Evolutionary conservation across 306 rosid species (phyloP).

Genomic region (Benincasa hispida): DNA sequence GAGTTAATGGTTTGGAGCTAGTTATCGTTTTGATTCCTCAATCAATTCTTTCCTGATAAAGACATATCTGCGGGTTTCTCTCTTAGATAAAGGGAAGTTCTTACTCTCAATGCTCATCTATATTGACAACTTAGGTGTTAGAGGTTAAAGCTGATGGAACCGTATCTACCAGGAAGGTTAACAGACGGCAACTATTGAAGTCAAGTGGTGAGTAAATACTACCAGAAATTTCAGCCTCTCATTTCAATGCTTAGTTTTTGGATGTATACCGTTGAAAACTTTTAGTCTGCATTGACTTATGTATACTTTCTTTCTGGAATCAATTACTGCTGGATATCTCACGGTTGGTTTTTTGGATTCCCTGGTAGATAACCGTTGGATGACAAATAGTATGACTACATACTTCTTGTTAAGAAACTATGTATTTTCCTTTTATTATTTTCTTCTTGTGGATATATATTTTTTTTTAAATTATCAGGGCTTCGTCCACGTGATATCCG

Average conservation of each 20-base stretch:
- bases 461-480: constrained; percentile 39
- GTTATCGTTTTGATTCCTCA: neutral
- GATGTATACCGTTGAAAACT: neutral
- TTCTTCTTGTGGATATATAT: neutral
- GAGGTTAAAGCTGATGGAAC: constrained; percentile 74
- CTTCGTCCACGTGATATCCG: constrained; percentile 96
- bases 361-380: neutral
- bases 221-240: constrained; percentile 1
- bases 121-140: constrained; percentile 37
- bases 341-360: neutral
- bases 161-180: constrained; percentile 64
- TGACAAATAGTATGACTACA: neutral
- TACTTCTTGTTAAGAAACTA: neutral
- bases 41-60: neutral
- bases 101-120: neutral
- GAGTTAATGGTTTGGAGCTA: neutral
- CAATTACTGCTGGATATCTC: neutral
- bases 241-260: neutral
- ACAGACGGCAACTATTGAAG: constrained; percentile 80
- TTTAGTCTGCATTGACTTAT: neutral
- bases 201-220: constrained; percentile 58
- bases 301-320: neutral
- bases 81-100: neutral
- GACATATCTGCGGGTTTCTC: neutral
- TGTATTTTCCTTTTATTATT: neutral